Conservation (phyloP, 164 flowering plant genomes). For the Kingdonia uniflora region DNA sequence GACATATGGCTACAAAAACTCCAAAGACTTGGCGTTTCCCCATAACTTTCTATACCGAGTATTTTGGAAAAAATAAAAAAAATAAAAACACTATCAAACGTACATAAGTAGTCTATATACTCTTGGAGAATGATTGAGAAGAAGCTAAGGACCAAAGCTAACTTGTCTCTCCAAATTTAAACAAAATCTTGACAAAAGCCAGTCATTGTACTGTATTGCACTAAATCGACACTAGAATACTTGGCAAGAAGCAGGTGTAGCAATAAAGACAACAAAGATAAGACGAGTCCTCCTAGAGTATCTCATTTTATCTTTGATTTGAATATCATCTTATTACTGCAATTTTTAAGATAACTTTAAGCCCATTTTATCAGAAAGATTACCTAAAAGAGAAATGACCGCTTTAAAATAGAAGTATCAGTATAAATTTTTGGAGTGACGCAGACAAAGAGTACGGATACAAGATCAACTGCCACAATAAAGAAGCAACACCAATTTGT, state of each 20-base stretch:
- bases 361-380: no score
- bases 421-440: no score
- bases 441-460: no score
- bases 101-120: no score
- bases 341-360: no score
- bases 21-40: constrained; percentile 54
- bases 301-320: constrained; percentile 83
- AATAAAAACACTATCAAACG: neutral
- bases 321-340: no score
- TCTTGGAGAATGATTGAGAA: constrained; percentile 1
- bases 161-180: constrained; percentile 25
- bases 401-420: no score
- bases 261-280: constrained; percentile 56
- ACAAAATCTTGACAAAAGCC: constrained; percentile 34
- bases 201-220: constrained; percentile 25
- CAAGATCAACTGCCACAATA: no score
- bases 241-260: constrained; percentile 73
- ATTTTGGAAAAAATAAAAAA: constrained; percentile 24
- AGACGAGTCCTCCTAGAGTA: constrained; percentile 46
- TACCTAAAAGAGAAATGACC: no score
- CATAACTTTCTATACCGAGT: constrained; percentile 59
- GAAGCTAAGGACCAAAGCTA: constrained; percentile 1
- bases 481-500: no score
- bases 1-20: constrained; percentile 15
- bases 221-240: constrained; percentile 39